These are phyloP conservation scores for Scutellaria galericulata DNA, from an alignment of 257 asterid species.

Conservation along the genomic window DNA sequence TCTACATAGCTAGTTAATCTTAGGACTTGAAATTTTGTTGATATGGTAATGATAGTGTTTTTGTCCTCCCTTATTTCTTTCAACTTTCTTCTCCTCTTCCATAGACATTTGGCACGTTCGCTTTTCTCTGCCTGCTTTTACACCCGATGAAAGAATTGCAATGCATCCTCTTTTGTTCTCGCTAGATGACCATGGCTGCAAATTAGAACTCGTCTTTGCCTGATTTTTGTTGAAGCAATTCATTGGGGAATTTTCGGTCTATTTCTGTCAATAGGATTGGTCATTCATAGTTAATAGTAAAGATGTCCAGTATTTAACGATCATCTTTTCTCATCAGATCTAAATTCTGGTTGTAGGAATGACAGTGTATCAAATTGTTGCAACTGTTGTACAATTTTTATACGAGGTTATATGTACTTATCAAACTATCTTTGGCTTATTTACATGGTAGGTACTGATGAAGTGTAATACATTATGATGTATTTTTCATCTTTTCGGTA, in stretches of 20 bases:
- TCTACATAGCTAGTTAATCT: slow-evolving; percentile 44
- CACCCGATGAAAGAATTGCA: slow-evolving; percentile 8
- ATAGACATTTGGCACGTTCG: no score
- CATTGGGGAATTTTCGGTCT: background rate
- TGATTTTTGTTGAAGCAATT: background rate
- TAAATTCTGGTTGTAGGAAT: background rate
- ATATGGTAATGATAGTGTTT: slow-evolving; percentile 10
- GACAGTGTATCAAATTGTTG: no score
- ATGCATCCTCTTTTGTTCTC: slow-evolving; percentile 8
- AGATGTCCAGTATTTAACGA: background rate
- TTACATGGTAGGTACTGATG: no score
- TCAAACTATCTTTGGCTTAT: no score
- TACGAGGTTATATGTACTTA: no score
- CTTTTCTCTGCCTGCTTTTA: background rate
- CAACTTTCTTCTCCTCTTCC: background rate
- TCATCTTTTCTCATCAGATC: background rate
- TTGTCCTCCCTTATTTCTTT: no score
- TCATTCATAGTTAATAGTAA: background rate
- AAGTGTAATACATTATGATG: no score
- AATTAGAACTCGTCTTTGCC: background rate
- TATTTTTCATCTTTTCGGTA: no score
- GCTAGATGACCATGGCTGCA: slow-evolving; percentile 15
- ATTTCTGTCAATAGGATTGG: background rate
- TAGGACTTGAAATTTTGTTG: background rate
- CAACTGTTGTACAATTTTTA: no score